Evolutionary conservation across 371 early-diverging fungal species (phyloP), one percentile per base, ranked within the genome.

Genomic region (Mortierella sp.): DNA sequence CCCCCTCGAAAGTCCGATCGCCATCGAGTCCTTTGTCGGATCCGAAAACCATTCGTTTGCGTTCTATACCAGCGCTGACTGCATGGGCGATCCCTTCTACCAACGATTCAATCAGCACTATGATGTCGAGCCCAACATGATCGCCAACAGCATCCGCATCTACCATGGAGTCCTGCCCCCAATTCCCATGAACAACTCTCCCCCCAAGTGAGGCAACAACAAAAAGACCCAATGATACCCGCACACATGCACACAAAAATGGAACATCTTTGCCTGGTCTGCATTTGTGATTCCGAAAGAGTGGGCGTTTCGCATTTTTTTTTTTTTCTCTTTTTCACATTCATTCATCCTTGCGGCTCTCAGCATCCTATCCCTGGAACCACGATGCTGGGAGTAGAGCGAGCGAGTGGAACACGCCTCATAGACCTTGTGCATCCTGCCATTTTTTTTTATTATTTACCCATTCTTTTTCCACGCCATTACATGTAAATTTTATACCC

Each of bases 1-100:
- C 46, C 8, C 46, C 4, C 70, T 79, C 16, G 43, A 76, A 59
- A 75, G 48, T 67, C 80, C 73, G 44, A 64, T 71, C n/a, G 40
- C 54, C 31, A 48, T 77, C 37, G 72, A 76, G 46, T 82, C 83
- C 10, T 82, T 79, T 82, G 79, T 79, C 71, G 83, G 77, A 24
- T 78, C 79, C 21, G 61, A 37, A 50, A 76, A 82, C 57, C 79
- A 82, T 26, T 75, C 76, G n/a, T 76, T 82, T 59, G 57, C 69
- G 21, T 71, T 82, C 43, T 79, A 70, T 24, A 51, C 70, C 8
- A 31, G 31, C 14, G 43, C 16, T 4, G 21, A 57, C 8, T 82
- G 79, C 57, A 26, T 53, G 26, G 74, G 71, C 5, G 26, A 67
- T 8, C 79, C 74, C 0, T 78, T 64, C 55, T 77, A 50, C 37